These are phyloP conservation scores for Aspergillus panamensis DNA, from an alignment of 495 filamentous ascomycete genomes.

Conservation along the genomic window DNA sequence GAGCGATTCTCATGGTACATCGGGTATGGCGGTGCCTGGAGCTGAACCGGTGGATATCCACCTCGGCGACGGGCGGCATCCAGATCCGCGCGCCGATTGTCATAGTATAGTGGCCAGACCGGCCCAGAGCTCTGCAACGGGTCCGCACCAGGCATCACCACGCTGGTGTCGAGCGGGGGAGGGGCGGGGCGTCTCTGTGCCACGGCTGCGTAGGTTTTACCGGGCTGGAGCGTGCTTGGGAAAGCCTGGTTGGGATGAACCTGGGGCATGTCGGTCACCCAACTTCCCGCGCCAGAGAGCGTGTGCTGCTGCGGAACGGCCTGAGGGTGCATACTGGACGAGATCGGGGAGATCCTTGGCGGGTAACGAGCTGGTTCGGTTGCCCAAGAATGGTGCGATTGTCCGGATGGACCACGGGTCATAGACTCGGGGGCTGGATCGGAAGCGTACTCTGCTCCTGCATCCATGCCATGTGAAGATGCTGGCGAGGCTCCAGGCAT, in stretches of 20 bases:
- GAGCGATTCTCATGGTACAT: conserved; percentile 35
- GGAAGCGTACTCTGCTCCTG: conserved; percentile 21
- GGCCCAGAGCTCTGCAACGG: conserved; percentile 21
- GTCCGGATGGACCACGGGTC: conserved; percentile 32
- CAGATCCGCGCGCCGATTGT: conserved; percentile 33
- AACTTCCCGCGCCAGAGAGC: conserved; percentile 24
- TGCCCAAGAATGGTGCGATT: conserved; percentile 40
- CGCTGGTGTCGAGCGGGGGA: conserved; percentile 24
- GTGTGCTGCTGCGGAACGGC: conserved; percentile 21
- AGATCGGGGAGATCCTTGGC: conserved; percentile 27
- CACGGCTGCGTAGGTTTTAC: conserved; percentile 20
- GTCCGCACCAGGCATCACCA: conserved; percentile 13
- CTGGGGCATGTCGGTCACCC: conserved; percentile 19
- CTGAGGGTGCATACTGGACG: conserved; percentile 9
- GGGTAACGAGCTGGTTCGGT: conserved; percentile 37
- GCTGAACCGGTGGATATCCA: conserved; percentile 21
- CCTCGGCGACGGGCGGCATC: conserved; percentile 27
- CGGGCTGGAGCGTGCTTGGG: conserved; percentile 25
- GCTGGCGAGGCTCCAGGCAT: conserved; percentile 37
- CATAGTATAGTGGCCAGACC: conserved; percentile 25
- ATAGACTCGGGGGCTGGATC: conserved; percentile 33
- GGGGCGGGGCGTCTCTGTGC: conserved; percentile 17
- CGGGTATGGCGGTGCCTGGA: conserved; percentile 13
- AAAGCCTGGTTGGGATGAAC: neutral
- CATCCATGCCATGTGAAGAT: conserved; percentile 15